These are phyloP conservation scores for Nicotiana tomentosiformis DNA, from an alignment of 257 asterid genomes.

Conservation along the genomic window DNA sequence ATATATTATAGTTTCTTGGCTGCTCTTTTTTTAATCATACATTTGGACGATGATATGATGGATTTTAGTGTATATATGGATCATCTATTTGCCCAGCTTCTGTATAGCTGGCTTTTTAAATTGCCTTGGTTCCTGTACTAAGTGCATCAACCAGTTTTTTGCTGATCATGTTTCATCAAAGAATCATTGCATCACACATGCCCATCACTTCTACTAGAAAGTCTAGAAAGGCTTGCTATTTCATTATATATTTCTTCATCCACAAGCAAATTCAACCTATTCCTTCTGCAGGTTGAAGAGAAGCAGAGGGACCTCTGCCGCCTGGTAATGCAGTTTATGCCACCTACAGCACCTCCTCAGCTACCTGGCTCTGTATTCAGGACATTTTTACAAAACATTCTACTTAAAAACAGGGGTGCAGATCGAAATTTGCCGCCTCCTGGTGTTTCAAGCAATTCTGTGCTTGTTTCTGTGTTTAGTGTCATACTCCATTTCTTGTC, in stretches of 20 bases:
- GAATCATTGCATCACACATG: neutral
- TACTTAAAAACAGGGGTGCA: constrained; percentile 93
- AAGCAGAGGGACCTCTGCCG: constrained; percentile 93
- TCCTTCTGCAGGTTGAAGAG: constrained; percentile 70
- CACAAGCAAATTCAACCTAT: neutral
- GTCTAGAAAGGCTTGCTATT: neutral
- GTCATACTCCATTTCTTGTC: constrained; percentile 87
- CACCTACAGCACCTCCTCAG: constrained; percentile 69
- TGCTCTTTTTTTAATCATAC: neutral
- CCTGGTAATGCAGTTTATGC: constrained; percentile 83
- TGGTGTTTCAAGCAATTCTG: constrained; percentile 92
- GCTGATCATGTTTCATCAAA: neutral
- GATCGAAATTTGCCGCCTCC: constrained; percentile 87
- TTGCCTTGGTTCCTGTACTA: neutral
- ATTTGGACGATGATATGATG: neutral
- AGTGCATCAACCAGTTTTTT: constrained; percentile 3
- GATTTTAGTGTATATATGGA: neutral
- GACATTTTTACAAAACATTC: constrained; percentile 70
- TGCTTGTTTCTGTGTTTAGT: constrained; percentile 72
- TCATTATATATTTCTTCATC: constrained; percentile 14
- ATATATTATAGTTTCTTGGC: neutral
- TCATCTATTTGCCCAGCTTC: constrained; percentile 1
- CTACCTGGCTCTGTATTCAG: constrained; percentile 86
- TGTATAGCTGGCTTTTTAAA: neutral
- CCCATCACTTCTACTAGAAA: neutral